Conservation (phyloP, 2,329 filamentous ascomycete genomes). For the Penicillium corylophilum region DNA sequence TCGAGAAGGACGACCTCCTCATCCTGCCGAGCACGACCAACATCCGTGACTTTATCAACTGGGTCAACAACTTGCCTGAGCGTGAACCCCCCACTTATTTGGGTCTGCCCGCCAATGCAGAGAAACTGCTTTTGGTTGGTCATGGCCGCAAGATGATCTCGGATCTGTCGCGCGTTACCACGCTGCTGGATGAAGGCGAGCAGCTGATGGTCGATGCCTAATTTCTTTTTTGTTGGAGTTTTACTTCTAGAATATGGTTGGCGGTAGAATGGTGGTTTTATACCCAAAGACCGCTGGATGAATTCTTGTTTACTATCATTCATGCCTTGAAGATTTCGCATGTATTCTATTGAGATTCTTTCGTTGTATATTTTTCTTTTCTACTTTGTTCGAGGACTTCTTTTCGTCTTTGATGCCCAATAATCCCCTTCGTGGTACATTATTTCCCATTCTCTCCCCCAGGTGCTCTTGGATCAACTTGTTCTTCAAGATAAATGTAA, state of each 20-base stretch:
- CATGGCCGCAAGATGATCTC: slow-evolving; percentile 81
- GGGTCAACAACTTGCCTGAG: slow-evolving; percentile 91
- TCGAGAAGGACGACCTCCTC: slow-evolving; percentile 60
- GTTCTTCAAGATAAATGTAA: too few relatives aligned
- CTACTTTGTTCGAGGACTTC: background rate
- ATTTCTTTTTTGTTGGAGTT: slow-evolving; percentile 11
- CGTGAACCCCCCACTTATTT: slow-evolving; percentile 94
- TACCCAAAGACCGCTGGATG: slow-evolving; percentile 15
- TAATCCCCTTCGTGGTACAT: background rate
- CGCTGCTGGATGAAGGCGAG: slow-evolving; percentile 90
- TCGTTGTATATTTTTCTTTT: slow-evolving; percentile 11
- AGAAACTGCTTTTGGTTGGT: slow-evolving; percentile 89
- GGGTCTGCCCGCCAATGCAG: slow-evolving; percentile 89
- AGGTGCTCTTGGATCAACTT: slow-evolving; percentile 52
- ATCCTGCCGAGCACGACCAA: slow-evolving; percentile 76
- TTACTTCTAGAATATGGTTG: slow-evolving; percentile 6
- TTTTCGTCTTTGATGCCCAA: slow-evolving; percentile 5
- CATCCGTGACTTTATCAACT: slow-evolving; percentile 80
- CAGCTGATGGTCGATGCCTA: slow-evolving; percentile 71
- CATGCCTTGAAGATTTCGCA: slow-evolving; percentile 2
- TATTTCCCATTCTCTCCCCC: background rate
- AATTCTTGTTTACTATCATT: slow-evolving; percentile 5
- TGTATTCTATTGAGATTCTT: slow-evolving; percentile 12
- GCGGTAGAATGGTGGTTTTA: slow-evolving; percentile 3
- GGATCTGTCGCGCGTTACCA: slow-evolving; percentile 80